Evolutionary conservation across 805 yeast genomes (phyloP).

Genomic region (Lachancea sp.): DNA sequence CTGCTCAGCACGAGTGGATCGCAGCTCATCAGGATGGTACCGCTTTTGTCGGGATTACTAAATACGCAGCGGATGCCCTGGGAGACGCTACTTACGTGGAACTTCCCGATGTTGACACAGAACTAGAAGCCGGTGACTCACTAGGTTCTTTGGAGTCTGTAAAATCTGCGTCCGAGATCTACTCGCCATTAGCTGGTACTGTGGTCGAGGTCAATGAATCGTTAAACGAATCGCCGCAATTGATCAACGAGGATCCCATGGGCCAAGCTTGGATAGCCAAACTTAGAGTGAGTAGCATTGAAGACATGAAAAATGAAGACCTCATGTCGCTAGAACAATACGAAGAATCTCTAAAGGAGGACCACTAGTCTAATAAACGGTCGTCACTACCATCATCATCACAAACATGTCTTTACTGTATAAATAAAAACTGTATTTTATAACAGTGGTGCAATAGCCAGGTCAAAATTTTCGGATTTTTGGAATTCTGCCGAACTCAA

Average conservation of each 20-base stretch:
- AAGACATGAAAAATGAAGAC: slow-evolving; percentile 40
- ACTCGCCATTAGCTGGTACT: slow-evolving; percentile 78
- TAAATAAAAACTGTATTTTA: not conserved
- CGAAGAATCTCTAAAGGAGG: slow-evolving; percentile 51
- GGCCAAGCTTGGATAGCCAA: slow-evolving; percentile 93
- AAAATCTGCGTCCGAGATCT: slow-evolving; percentile 88
- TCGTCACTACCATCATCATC: no score
- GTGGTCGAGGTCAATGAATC: slow-evolving; percentile 62
- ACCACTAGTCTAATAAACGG: slow-evolving; percentile 34
- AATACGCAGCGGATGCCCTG: slow-evolving; percentile 90
- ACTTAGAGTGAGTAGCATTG: slow-evolving; percentile 48
- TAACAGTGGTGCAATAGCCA: not conserved
- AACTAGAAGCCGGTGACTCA: slow-evolving; percentile 64
- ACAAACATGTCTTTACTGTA: not conserved
- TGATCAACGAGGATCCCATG: slow-evolving; percentile 83
- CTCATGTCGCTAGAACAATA: slow-evolving; percentile 53
- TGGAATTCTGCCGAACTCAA: no score
- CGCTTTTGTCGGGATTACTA: slow-evolving; percentile 88
- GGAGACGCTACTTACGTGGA: slow-evolving; percentile 96
- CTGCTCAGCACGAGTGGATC: slow-evolving; percentile 93
- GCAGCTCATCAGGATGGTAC: slow-evolving; percentile 77
- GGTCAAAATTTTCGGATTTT: no score
- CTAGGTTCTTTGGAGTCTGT: slow-evolving; percentile 93
- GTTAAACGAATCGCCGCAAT: slow-evolving; percentile 64
- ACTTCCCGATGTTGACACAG: slow-evolving; percentile 67